These are phyloP conservation scores for Ephemerocybe angulata DNA, from an alignment of 768 basidiomycete genomes.

Conservation along the genomic window DNA sequence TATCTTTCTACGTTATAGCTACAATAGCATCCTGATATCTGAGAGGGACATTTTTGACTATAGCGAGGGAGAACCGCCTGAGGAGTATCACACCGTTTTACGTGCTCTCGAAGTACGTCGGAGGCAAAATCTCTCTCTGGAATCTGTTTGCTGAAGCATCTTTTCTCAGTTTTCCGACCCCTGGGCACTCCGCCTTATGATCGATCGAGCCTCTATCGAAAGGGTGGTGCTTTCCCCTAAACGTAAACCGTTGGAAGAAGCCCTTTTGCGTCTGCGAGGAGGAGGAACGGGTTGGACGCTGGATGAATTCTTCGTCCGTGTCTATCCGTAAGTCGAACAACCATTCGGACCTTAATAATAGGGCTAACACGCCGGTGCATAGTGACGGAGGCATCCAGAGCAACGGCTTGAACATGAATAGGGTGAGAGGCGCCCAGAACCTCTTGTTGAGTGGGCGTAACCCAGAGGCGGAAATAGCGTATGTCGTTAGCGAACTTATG, in stretches of 20 bases:
- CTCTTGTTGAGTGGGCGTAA: slow-evolving; percentile 55
- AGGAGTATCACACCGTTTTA: slow-evolving; percentile 65
- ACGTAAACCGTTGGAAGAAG: slow-evolving; percentile 46
- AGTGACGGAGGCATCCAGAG: slow-evolving; percentile 72
- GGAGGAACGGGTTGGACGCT: slow-evolving; percentile 62
- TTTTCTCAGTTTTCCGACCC: slow-evolving; percentile 63
- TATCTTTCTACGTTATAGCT: slow-evolving; percentile 31
- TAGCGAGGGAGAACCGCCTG: slow-evolving; percentile 63
- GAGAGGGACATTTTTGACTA: slow-evolving; percentile 82
- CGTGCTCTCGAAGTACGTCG: slow-evolving; percentile 74
- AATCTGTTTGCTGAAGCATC: not conserved
- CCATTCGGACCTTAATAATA: not conserved
- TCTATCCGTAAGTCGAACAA: slow-evolving; percentile 51
- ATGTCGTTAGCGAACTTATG: slow-evolving; percentile 13
- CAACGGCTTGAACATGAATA: slow-evolving; percentile 27
- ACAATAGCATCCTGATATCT: slow-evolving; percentile 55
- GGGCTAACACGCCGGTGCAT: not conserved
- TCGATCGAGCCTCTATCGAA: slow-evolving; percentile 75
- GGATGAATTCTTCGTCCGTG: slow-evolving; percentile 59
- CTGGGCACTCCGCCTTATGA: slow-evolving; percentile 74
- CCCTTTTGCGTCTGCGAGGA: too few relatives aligned
- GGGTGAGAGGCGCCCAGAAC: slow-evolving; percentile 33
- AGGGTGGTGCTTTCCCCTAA: slow-evolving; percentile 57
- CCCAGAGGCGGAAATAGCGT: slow-evolving; percentile 46
- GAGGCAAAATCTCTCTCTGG: too few relatives aligned